phyloP scores from a whole-genome alignment of 805 yeast genomes.

The Hanseniaspora hatyaiensis region DNA sequence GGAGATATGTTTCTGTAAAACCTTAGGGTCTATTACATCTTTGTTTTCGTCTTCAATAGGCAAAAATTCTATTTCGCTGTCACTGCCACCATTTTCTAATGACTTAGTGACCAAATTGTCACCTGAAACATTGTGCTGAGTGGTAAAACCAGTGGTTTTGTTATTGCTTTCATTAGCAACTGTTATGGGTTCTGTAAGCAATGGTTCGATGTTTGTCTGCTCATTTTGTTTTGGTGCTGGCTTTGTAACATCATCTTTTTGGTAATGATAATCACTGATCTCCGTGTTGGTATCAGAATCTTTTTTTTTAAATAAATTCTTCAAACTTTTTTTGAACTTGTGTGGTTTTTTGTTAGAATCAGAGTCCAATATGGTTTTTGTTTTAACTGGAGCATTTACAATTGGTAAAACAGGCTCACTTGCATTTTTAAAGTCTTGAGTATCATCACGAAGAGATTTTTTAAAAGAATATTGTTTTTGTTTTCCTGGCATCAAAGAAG shows the following conservation, averaged over 20 bases:
- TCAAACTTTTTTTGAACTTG: neutral
- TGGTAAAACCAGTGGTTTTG: neutral
- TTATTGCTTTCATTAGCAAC: neutral
- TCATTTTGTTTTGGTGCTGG: neutral
- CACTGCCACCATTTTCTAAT: conserved; percentile 4
- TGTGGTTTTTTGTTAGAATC: too few species aligned
- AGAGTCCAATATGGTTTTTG: neutral
- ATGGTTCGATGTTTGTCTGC: too few species aligned
- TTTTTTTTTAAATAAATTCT: neutral
- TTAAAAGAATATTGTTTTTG: conserved; percentile 1
- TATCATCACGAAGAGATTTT: neutral
- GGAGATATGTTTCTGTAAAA: too few species aligned
- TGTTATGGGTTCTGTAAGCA: too few species aligned
- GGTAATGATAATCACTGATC: too few species aligned
- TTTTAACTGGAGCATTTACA: too few species aligned
- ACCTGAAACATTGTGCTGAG: conserved; percentile 1
- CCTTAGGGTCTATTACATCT: too few species aligned
- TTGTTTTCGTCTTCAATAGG: neutral
- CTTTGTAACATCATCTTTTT: neutral
- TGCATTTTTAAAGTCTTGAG: too few species aligned
- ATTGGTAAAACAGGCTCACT: too few species aligned
- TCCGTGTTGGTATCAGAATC: too few species aligned
- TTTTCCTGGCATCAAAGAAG: neutral
- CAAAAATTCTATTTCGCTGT: conserved; percentile 7
- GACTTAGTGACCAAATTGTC: neutral